Conservation (phyloP, 108 stramenopile genomes). For the Fragilaria radians region DNA sequence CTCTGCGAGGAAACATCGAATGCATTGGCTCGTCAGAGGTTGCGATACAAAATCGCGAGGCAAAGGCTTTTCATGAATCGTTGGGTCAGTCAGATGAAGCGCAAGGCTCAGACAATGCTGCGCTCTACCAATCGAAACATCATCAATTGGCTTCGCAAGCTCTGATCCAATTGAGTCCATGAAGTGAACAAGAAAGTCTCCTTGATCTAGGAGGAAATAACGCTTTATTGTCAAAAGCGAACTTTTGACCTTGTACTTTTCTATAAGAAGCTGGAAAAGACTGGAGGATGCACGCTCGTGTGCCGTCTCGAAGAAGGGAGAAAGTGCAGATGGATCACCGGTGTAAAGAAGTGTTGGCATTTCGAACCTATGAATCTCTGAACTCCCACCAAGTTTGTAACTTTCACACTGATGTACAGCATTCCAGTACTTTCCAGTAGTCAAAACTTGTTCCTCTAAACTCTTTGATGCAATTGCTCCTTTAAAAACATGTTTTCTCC, state of each 20-base stretch:
- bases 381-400: conserved; percentile 10
- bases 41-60: conserved; percentile 2
- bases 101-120: conserved; percentile 75
- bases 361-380: conserved; percentile 1
- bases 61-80: background rate
- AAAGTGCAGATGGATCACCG: conserved; percentile 38
- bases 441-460: conserved; percentile 51
- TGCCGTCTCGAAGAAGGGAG: conserved; percentile 48
- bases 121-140: conserved; percentile 66
- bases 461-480: conserved; percentile 16
- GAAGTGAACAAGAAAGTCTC: conserved; percentile 95
- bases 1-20: conserved; percentile 47
- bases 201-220: conserved; percentile 96
- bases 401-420: conserved; percentile 66
- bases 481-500: conserved; percentile 44
- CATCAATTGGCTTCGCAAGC: conserved; percentile 44
- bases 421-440: conserved; percentile 91
- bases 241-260: conserved; percentile 47
- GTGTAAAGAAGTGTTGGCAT: conserved; percentile 13
- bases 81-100: conserved; percentile 38
- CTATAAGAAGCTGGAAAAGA: conserved; percentile 60
- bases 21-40: conserved; percentile 11
- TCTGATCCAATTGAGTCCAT: conserved; percentile 90
- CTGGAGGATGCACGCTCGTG: conserved; percentile 66
- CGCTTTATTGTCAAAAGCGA: conserved; percentile 84